A percentile compares a stretch with the other conserved stretches of the same genome.
Evolutionary conservation across 192 early-diverging fungal species (phyloP).

Genomic region (Haplosporangium gracile): DNA sequence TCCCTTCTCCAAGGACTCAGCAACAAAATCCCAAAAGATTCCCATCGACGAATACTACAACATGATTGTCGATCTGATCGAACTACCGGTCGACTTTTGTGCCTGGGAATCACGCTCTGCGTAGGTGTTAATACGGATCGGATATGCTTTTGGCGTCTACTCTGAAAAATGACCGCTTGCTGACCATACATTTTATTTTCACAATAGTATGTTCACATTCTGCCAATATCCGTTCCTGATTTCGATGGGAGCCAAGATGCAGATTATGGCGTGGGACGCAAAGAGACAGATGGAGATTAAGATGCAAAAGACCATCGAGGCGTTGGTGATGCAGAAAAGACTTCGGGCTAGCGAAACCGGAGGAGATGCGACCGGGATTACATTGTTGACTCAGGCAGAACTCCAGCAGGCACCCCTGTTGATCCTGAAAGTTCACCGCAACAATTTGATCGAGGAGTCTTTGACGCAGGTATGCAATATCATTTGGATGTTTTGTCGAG

Average conservation of each 20-base stretch:
- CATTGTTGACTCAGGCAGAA: conserved; percentile 35
- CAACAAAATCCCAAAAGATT: conserved; percentile 77
- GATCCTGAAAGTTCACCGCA: conserved; percentile 71
- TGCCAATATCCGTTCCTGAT: conserved; percentile 89
- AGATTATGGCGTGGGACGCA: conserved; percentile 83
- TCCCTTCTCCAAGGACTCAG: conserved; percentile 63
- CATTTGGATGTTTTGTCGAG: background rate
- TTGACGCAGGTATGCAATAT: conserved; percentile 66
- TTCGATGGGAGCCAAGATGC: conserved; percentile 80
- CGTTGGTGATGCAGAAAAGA: conserved; percentile 30
- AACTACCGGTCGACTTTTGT: conserved; percentile 78
- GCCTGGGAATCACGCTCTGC: conserved; percentile 77
- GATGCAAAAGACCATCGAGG: conserved; percentile 59
- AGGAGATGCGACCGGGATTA: conserved; percentile 16
- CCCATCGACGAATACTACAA: conserved; percentile 89
- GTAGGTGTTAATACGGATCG: conserved; percentile 32
- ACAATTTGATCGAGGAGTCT: conserved; percentile 81
- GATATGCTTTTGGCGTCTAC: background rate
- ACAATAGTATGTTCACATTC: conserved; percentile 76
- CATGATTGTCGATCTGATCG: conserved; percentile 78
- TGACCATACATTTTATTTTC: background rate
- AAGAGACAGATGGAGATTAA: conserved; percentile 83
- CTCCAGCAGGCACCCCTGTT: conserved; percentile 65
- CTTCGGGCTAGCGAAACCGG: conserved; percentile 28
- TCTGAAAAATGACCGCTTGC: background rate